Conservation (phyloP, 345 rosid species). For the Populus tremula region DNA sequence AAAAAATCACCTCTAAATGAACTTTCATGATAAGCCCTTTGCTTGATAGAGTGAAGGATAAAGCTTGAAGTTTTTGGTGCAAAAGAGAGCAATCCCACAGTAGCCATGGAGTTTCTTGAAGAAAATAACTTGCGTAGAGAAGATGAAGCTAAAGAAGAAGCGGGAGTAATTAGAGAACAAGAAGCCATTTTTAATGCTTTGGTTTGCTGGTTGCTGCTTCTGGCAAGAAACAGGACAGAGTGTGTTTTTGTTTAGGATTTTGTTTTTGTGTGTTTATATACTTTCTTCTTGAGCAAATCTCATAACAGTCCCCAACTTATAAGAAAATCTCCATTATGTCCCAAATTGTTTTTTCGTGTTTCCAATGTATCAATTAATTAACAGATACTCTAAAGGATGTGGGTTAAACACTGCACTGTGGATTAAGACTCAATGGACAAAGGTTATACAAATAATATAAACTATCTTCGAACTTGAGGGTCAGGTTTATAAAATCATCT, state of each 20-base stretch:
- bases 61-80: conserved; percentile 33
- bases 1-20: conserved; percentile 51
- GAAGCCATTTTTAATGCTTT: conserved; percentile 38
- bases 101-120: conserved; percentile 20
- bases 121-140: conserved; percentile 25
- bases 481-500: too few relatives aligned
- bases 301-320: background rate
- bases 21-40: conserved; percentile 26
- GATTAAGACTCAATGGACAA: too few relatives aligned
- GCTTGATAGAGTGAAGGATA: conserved; percentile 38
- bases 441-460: too few relatives aligned
- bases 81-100: conserved; percentile 38
- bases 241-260: background rate
- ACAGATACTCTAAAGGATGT: too few relatives aligned
- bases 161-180: conserved; percentile 17
- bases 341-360: background rate
- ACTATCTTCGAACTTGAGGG: too few relatives aligned
- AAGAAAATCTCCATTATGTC: background rate
- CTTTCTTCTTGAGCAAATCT: background rate
- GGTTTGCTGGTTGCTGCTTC: background rate
- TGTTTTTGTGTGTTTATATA: background rate
- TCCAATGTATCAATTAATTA: background rate
- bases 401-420: too few relatives aligned
- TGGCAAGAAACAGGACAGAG: background rate
- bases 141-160: conserved; percentile 21